These are phyloP conservation scores for Silene uniflora DNA, from an alignment of 148 eudicot genomes.

Conservation along the genomic window DNA sequence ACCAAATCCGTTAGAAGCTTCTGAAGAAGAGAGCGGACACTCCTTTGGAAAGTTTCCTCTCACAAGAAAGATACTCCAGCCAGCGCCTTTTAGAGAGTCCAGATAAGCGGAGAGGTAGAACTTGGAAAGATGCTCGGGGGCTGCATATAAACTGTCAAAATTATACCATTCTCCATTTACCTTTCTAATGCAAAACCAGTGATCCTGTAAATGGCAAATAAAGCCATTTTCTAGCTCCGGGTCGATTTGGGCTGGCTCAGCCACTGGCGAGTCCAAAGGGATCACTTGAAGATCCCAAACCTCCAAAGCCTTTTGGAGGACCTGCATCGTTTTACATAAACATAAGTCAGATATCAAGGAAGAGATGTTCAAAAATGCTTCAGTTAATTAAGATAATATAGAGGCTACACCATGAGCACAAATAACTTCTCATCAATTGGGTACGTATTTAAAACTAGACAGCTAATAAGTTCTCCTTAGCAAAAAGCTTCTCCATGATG, in stretches of 20 bases:
- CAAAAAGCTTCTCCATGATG: neutral
- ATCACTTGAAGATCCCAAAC: constrained; percentile 96
- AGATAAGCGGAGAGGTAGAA: constrained; percentile 92
- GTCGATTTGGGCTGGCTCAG: constrained; percentile 84
- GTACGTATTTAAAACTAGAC: neutral
- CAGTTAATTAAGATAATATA: neutral
- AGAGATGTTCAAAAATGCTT: neutral
- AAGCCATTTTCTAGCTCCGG: constrained; percentile 86
- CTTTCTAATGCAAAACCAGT: constrained; percentile 96
- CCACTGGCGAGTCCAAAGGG: constrained; percentile 78
- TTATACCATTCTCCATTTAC: constrained; percentile 98
- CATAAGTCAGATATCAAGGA: neutral
- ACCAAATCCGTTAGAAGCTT: constrained; percentile 73
- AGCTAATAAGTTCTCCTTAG: neutral
- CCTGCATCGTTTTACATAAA: constrained; percentile 41
- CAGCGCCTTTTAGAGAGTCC: constrained; percentile 68
- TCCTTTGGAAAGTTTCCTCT: constrained; percentile 89
- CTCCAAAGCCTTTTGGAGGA: constrained; percentile 85
- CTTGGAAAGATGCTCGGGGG: constrained; percentile 92
- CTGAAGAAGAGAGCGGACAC: constrained; percentile 70
- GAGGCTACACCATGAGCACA: neutral
- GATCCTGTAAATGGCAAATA: constrained; percentile 86
- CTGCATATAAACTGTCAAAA: constrained; percentile 86
- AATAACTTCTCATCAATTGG: neutral
- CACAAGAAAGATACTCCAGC: constrained; percentile 93